Evolutionary conservation across 2,329 filamentous ascomycete genomes (phyloP).

Genomic region (Furcasterigmium sp.): DNA sequence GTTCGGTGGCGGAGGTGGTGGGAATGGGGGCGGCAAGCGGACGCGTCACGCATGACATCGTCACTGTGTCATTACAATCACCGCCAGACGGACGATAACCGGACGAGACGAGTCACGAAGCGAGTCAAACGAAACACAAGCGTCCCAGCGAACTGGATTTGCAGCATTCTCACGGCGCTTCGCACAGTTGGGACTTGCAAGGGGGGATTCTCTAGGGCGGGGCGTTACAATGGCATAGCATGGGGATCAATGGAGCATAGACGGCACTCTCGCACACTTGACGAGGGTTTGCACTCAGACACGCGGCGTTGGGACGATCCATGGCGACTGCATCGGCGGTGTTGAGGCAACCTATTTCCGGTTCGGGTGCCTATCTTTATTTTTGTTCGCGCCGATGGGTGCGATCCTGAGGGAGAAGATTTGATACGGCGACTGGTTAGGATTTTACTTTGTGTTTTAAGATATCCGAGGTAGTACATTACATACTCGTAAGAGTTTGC

Average conservation of each 20-base stretch:
- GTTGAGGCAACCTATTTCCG: neutral
- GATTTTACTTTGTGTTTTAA: too few relatives aligned
- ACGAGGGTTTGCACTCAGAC: neutral
- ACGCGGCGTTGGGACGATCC: constrained; percentile 5
- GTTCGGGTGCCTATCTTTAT: too few relatives aligned
- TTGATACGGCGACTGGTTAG: too few relatives aligned
- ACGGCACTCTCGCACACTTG: neutral
- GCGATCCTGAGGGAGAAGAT: too few relatives aligned
- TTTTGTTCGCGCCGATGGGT: too few relatives aligned
- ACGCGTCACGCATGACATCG: constrained; percentile 37
- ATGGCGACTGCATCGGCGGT: constrained; percentile 2
- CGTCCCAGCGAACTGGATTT: constrained; percentile 1
- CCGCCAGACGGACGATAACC: neutral
- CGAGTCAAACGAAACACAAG: neutral
- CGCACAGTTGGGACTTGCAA: neutral
- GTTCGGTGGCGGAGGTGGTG: constrained; percentile 28
- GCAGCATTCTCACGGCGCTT: constrained; percentile 11
- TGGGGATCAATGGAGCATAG: constrained; percentile 5
- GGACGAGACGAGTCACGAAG: constrained; percentile 1
- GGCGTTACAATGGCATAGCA: constrained; percentile 4
- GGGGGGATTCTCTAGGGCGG: neutral
- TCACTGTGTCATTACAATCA: neutral
- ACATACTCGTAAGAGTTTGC: too few relatives aligned
- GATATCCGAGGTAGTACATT: too few relatives aligned
- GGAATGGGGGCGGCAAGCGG: constrained; percentile 37